Conservation (phyloP, 257 asterid species). For the Solanum microdontum region DNA sequence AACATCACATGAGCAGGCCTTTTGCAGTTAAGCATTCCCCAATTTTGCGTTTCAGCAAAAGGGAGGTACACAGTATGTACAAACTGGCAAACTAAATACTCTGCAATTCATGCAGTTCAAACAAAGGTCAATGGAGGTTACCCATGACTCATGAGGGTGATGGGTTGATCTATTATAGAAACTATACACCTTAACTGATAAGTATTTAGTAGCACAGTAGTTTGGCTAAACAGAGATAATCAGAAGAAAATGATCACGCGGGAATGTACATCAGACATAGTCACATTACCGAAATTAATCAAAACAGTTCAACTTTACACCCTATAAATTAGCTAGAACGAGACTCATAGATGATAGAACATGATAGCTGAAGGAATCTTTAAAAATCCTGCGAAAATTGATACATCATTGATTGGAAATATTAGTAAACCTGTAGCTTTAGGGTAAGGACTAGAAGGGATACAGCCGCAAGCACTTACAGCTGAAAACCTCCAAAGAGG, state of each 20-base stretch:
- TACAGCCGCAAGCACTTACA: neutral
- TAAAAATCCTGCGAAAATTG: neutral
- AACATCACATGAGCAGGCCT: neutral
- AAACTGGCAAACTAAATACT: neutral
- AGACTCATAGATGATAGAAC: neutral
- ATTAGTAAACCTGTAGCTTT: neutral
- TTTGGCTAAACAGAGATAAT: neutral
- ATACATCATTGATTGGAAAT: neutral
- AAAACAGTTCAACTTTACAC: neutral
- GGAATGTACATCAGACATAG: neutral
- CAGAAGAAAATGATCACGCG: neutral
- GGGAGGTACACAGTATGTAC: neutral
- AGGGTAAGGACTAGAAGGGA: neutral
- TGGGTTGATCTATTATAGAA: neutral
- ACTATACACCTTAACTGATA: neutral
- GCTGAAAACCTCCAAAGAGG: neutral
- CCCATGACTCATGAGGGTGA: neutral
- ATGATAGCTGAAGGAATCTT: neutral
- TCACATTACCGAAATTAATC: neutral
- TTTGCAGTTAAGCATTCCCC: neutral
- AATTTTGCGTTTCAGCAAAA: neutral
- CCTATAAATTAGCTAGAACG: neutral
- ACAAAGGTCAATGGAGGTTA: neutral
- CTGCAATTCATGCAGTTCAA: neutral
- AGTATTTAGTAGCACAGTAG: neutral